These are phyloP conservation scores for Nakaseomyces bracarensis DNA, from an alignment of 1,139 yeast species.

Conservation along the genomic window DNA sequence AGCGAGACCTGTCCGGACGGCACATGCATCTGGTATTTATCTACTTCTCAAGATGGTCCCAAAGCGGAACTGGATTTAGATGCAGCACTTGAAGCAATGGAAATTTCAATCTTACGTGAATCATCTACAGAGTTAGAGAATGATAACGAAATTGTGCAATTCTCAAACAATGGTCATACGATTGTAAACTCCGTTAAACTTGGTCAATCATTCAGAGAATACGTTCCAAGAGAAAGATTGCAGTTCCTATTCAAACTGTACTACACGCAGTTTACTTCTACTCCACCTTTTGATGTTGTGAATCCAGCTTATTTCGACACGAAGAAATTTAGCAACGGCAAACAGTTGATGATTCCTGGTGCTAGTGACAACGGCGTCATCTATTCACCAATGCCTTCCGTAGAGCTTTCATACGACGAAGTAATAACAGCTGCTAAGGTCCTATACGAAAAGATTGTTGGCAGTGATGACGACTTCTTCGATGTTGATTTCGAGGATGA, in stretches of 20 bases:
- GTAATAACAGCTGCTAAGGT: conserved; percentile 72
- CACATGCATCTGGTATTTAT: conserved; percentile 83
- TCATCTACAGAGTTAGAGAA: conserved; percentile 48
- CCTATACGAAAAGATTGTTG: conserved; percentile 69
- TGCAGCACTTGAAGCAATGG: conserved; percentile 72
- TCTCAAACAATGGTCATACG: conserved; percentile 60
- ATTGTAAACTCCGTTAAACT: conserved; percentile 71
- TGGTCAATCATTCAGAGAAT: conserved; percentile 76
- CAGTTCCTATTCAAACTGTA: conserved; percentile 73
- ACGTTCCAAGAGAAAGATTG: conserved; percentile 72
- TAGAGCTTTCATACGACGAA: conserved; percentile 88
- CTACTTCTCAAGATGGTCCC: conserved; percentile 64
- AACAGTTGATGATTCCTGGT: conserved; percentile 18
- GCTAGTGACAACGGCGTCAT: conserved; percentile 43
- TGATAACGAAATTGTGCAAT: conserved; percentile 46
- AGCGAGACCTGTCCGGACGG: conserved; percentile 85
- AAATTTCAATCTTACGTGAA: conserved; percentile 71
- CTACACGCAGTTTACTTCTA: conserved; percentile 64
- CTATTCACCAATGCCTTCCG: conserved; percentile 66
- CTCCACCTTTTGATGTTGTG: conserved; percentile 43
- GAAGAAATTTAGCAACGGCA: conserved; percentile 13
- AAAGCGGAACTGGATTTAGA: conserved; percentile 73
- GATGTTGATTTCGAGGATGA: conserved; percentile 96
- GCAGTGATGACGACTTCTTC: conserved; percentile 90
- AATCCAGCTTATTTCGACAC: conserved; percentile 35